Evolutionary conservation across 768 basidiomycete genomes (phyloP), one percentile per base, ranked within the genome.

Genomic region (Calocybe indica): DNA sequence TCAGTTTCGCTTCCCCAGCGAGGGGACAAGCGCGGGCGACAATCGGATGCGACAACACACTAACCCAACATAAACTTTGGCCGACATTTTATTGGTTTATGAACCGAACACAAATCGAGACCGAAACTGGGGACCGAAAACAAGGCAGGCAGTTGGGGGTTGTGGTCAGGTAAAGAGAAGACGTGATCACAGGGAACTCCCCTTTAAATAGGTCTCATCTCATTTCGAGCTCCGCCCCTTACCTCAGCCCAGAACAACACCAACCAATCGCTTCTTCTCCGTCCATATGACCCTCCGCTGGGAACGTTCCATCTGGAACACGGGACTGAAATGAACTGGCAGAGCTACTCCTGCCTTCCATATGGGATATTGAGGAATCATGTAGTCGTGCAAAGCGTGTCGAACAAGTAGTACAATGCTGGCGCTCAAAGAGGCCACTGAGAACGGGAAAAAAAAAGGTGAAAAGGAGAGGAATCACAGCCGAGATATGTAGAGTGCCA

Each of bases 1-100:
- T 85, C 72, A 83, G 80, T 82, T 69, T 61, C 67, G 67, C 69
- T 66, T 55, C 63, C 62, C 72, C 69, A 65, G 64, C 58, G 65
- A 67, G 65, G 59, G 67, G 74, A 74, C 69, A 75, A 73, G 75
- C 65, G 66, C 67, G 58, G 57, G 65, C 54, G 62, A 59, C 61
- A 68, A 64, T 63, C 72, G 61, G 31, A 72, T 67, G 70, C 72
- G 63, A 73, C 72, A 68, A 67, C 70, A 68, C 69, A 92, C 89
- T 85, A 80, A 92, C 89, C 88, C 89, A 79, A 92, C 88, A 70
- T 92, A 92, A 66, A 92, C 79, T 75, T 92, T 92, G 62, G 85
- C 73, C 68, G 85, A 79, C 83, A 87, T 86, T 72, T 74, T 79
- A 74, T 74, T 73, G 69, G 69, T 67, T 69, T 63, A 43, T 32